These are phyloP conservation scores for Volvariella surrecta DNA, from an alignment of 1,284 basidiomycete genomes.

Conservation along the genomic window DNA sequence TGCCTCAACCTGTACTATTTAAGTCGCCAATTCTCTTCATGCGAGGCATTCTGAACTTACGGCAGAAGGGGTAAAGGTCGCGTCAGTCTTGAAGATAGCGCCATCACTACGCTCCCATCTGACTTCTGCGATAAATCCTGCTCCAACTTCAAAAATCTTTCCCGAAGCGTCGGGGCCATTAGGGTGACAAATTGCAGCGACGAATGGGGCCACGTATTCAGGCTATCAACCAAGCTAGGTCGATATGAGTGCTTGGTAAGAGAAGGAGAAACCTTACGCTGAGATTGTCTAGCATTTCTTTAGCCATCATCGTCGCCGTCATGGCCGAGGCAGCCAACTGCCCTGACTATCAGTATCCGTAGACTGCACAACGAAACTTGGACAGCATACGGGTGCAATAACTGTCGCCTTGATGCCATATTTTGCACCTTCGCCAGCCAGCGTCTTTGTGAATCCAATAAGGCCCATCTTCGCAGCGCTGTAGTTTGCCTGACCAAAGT, in stretches of 20 bases:
- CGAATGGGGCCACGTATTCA: constrained; percentile 90
- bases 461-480: constrained; percentile 88
- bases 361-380: not conserved
- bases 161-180: constrained; percentile 81
- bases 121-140: constrained; percentile 88
- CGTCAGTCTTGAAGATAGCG: constrained; percentile 85
- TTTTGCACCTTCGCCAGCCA: constrained; percentile 87
- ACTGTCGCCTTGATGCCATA: constrained; percentile 87
- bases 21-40: constrained; percentile 5
- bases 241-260: not conserved
- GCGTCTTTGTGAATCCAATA: constrained; percentile 85
- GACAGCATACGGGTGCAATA: constrained; percentile 74
- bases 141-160: constrained; percentile 90
- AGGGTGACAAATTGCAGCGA: constrained; percentile 70
- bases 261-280: constrained; percentile 39
- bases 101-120: constrained; percentile 92
- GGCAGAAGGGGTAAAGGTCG: constrained; percentile 88
- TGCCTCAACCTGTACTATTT: constrained; percentile 55
- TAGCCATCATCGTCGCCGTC: constrained; percentile 94
- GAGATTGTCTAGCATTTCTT: constrained; percentile 90
- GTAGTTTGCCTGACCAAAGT: constrained; percentile 96
- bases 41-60: not conserved
- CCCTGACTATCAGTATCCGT: constrained; percentile 3
- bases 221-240: constrained; percentile 39
- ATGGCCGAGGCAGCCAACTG: constrained; percentile 90